A percentile compares a stretch with the other conserved stretches of the same genome.
Evolutionary conservation across 2,329 filamentous ascomycete species (phyloP).

Genomic region (Colletotrichum sp.): DNA sequence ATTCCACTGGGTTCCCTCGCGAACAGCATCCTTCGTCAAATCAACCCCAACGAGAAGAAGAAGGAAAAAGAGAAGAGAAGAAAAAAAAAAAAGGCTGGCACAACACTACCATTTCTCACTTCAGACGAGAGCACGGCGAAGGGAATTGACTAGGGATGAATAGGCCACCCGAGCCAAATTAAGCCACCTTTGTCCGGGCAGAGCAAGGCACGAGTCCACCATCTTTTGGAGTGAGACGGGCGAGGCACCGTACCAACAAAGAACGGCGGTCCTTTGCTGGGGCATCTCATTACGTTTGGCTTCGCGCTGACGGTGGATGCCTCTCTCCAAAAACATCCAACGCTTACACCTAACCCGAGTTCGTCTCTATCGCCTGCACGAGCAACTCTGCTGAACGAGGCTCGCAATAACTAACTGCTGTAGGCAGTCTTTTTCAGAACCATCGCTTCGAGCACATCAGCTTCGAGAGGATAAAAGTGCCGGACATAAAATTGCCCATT

Average conservation of each 20-base stretch:
- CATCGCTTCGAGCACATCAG: not conserved
- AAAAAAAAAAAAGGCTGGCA: not conserved
- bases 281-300: not conserved
- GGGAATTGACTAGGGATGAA: not conserved
- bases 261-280: constrained; percentile 2
- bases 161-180: not conserved
- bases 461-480: not conserved
- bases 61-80: not conserved
- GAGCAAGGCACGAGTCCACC: constrained; percentile 13
- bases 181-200: constrained; percentile 9
- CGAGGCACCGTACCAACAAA: constrained; percentile 15
- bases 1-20: constrained; percentile 15
- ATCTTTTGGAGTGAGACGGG: not conserved
- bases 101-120: not conserved
- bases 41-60: not conserved
- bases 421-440: not conserved
- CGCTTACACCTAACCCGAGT: not conserved
- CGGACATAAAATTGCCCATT: constrained; percentile 15
- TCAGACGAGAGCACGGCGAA: not conserved
- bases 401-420: not conserved
- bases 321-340: not conserved
- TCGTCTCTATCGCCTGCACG: not conserved
- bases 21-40: not conserved
- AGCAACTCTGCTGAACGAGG: not conserved
- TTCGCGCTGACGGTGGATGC: not conserved